Evolutionary conservation across 208 protist species (phyloP), one percentile per base, ranked within the genome.

Genomic region (Leishmania guyanensis): DNA sequence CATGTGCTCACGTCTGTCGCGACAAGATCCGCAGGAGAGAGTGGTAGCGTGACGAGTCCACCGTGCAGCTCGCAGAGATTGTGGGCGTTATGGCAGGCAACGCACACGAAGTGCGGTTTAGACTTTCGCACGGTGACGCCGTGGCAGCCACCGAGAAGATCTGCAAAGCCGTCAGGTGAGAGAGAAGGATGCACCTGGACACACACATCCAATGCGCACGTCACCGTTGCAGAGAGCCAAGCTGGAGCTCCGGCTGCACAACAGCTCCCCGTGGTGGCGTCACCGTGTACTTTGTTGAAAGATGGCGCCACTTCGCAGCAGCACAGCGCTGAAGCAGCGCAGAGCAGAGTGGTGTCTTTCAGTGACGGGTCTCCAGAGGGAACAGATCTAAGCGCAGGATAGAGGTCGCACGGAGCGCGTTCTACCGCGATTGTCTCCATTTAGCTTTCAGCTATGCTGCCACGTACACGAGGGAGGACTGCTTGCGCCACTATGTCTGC

Each of bases 191-290:
- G 78, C 64, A 74, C 48, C 54, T 82, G 82, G 22, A 86, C 46
- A 3, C 79, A 29, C 22, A 86, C 74, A 0, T 82, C 73, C 2
- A 78, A 29, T 29, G 51, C 69, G 46, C 54, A 43, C 39, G 78
- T 82, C 51, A 86, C 56, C 14, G 82, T 69, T 20, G 78, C 82
- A 10, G 82, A 86, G 39, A 86, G 77, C 82, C 82, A 86, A 56
- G 74, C 22, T 1, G 73, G 54, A 14, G 51, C 72, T 4, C 33
- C n/a, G 43, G 51, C 46, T 39, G 43, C 70, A 53, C n/a, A 51
- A 75, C 22, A 51, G 14, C n/a, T 22, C n/a, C 29, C 48, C n/a
- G 46, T 3, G n/a, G 70, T 53, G 29, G 51, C 17, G 74, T 3
- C 8, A 33, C 12, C 33, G 5, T 64, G 8, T 64, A 33, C 10